These are phyloP conservation scores for Kwoniella sp. DNA, from an alignment of 768 basidiomycete species.

Conservation along the genomic window DNA sequence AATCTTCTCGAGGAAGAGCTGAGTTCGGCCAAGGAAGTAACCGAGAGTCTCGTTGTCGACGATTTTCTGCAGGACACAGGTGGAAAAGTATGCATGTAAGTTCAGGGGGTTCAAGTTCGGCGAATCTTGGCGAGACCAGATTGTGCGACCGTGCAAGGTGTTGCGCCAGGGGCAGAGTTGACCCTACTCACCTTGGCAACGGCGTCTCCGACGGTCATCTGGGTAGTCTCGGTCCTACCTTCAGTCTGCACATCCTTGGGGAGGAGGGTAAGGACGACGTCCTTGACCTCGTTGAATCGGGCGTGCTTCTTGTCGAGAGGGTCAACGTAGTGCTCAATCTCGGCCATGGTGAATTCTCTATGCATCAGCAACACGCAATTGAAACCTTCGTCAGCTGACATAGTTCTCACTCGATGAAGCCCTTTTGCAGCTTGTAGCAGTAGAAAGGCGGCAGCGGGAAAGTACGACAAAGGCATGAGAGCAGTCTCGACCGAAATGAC, in stretches of 20 bases:
- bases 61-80: slow-evolving; percentile 60
- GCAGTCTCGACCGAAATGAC: no score
- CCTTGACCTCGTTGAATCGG: slow-evolving; percentile 77
- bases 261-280: slow-evolving; percentile 73
- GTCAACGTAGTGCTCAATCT: slow-evolving; percentile 99
- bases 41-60: slow-evolving; percentile 97
- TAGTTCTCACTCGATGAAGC: no score
- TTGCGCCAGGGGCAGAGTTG: no score
- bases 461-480: no score
- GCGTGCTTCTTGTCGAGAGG: slow-evolving; percentile 85
- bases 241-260: slow-evolving; percentile 79
- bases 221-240: slow-evolving; percentile 67
- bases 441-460: no score
- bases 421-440: no score
- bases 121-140: no score
- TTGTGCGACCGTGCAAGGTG: no score
- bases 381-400: slow-evolving; percentile 6
- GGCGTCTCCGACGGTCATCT: slow-evolving; percentile 82
- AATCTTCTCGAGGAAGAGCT: slow-evolving; percentile 83
- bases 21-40: slow-evolving; percentile 92
- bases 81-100: neutral
- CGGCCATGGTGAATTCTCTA: slow-evolving; percentile 96
- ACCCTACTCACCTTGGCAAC: slow-evolving; percentile 62
- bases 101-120: no score
- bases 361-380: neutral